Conservation (phyloP, 163 green algal species). For the Scenedesmus sp. region DNA sequence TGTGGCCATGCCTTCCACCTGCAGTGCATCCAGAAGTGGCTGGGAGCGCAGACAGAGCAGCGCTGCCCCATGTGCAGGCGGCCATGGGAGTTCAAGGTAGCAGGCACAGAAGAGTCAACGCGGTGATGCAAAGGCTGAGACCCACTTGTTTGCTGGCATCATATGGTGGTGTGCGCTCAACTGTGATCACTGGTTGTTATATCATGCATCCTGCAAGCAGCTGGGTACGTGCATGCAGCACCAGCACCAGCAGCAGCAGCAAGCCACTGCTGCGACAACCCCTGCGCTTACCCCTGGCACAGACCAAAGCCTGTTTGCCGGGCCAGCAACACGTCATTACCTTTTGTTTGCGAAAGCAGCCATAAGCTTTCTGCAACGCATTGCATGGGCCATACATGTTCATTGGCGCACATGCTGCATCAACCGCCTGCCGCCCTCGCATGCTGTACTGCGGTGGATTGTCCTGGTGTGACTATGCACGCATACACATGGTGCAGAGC, state of each 20-base stretch:
- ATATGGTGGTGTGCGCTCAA: background rate
- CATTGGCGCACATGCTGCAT: too few relatives aligned
- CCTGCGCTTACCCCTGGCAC: background rate
- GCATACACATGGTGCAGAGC: too few relatives aligned
- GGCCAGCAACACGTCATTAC: too few relatives aligned
- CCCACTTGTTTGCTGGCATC: background rate
- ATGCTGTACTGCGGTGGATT: too few relatives aligned
- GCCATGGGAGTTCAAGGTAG: slow-evolving; percentile 86
- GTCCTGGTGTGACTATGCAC: too few relatives aligned
- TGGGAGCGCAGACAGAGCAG: slow-evolving; percentile 79
- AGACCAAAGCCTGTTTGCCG: background rate
- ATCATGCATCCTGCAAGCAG: background rate
- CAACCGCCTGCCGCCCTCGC: too few relatives aligned
- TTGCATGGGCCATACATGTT: too few relatives aligned
- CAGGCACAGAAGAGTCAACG: slow-evolving; percentile 44
- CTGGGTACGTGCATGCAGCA: background rate
- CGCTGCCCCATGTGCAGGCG: slow-evolving; percentile 92
- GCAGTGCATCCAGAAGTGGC: slow-evolving; percentile 97
- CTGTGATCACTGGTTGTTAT: background rate
- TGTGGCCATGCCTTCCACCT: slow-evolving; percentile 98
- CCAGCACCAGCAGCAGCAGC: background rate
- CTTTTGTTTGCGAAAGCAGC: too few relatives aligned
- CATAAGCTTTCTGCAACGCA: too few relatives aligned
- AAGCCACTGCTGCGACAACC: background rate
- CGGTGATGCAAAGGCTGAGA: background rate